Percentiles rank a stretch among this genome's conserved stretches.
Evolutionary conservation across 2,329 filamentous ascomycete genomes (phyloP).

Genomic region (Orbilia brochopaga): DNA sequence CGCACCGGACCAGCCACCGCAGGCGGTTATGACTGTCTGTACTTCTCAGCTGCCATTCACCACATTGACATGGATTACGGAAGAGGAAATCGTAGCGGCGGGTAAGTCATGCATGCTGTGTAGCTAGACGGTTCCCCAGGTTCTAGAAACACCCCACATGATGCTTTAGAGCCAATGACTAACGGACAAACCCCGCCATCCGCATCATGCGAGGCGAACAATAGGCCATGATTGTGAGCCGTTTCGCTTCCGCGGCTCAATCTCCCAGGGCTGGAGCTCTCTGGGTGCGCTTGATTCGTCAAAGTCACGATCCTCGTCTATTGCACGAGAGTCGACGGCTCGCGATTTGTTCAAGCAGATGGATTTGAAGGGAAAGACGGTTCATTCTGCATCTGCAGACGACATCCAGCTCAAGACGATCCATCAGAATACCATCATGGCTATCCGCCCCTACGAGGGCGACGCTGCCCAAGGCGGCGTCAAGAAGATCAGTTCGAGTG

Average conservation of each 20-base stretch:
- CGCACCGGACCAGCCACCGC: conserved; percentile 85
- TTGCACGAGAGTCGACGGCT: conserved; percentile 70
- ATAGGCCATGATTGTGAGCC: conserved; percentile 72
- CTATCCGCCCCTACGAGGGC: conserved; percentile 74
- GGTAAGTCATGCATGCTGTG: conserved; percentile 70
- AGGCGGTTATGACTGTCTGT: conserved; percentile 85
- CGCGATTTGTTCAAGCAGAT: conserved; percentile 99
- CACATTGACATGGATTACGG: conserved; percentile 88
- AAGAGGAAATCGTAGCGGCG: conserved; percentile 91
- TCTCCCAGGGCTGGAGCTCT: conserved; percentile 77
- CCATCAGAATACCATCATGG: conserved; percentile 91
- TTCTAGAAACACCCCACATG: conserved; percentile 30
- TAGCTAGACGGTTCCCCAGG: conserved; percentile 6
- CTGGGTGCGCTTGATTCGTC: conserved; percentile 75
- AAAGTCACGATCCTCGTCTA: conserved; percentile 48
- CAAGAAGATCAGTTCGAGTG: conserved; percentile 83
- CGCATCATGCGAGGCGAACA: conserved; percentile 11
- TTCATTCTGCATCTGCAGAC: conserved; percentile 65
- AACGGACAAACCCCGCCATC: conserved; percentile 27
- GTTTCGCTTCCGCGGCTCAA: conserved; percentile 81
- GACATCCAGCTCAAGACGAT: conserved; percentile 94
- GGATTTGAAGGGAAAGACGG: conserved; percentile 89
- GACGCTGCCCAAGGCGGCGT: conserved; percentile 67
- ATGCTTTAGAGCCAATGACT: conserved; percentile 42
- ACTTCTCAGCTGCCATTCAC: conserved; percentile 92